Evolutionary conservation across 202 grass and related monocot genomes (phyloP), one percentile per base, ranked within the genome.

Genomic region (Alloteropsis angusta): DNA sequence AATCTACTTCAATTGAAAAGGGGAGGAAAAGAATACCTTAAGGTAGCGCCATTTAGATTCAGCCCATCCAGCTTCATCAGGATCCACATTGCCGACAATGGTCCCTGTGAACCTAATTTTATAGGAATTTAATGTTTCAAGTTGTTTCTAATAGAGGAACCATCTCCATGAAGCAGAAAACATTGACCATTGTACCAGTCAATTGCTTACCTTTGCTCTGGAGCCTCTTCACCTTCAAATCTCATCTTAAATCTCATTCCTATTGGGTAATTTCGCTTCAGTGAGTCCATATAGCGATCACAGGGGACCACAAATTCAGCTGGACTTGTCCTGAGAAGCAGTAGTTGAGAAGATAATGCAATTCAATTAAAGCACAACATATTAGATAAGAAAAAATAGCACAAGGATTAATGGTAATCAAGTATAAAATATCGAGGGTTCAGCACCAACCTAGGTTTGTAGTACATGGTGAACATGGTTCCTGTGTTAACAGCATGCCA

Each of bases 241-340:
- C 90, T 90, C 96, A 98, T 98, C 80, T 95, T 98, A 87, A 95
- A 98, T 77, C 96, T 87, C 87, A 92, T 98, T 30, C 95, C 95
- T 57, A 98, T 88, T 64, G 91, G 83, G 80, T 92, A 87, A 72
- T 86, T 98, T 34, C 42, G 74, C 63, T 93, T 98, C 55, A 93
- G 38, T 36, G 96, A 84, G 21, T 90, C 92, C 88, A 84, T 81
- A 56, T 91, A 98, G 42, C 86, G 85, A 66, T 98, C 89, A 71
- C 62, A 87, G 48, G 96, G 90, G 15, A 98, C 85, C 62, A 98
- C 91, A 48, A 98, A 98, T 68, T 98, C 96, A 1, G 92, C 85
- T 38, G 92, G 96, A 71, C 96, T 98, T 38, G 92, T 95, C 79
- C 92, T 97, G 83, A 62, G 56, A 83, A 83, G 12, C 52, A 70